Percentiles rank a stretch among this genome's conserved stretches.
phyloP scores from a whole-genome alignment of 2,329 filamentous ascomycete genomes.

The Lecanicillium sp. region DNA sequence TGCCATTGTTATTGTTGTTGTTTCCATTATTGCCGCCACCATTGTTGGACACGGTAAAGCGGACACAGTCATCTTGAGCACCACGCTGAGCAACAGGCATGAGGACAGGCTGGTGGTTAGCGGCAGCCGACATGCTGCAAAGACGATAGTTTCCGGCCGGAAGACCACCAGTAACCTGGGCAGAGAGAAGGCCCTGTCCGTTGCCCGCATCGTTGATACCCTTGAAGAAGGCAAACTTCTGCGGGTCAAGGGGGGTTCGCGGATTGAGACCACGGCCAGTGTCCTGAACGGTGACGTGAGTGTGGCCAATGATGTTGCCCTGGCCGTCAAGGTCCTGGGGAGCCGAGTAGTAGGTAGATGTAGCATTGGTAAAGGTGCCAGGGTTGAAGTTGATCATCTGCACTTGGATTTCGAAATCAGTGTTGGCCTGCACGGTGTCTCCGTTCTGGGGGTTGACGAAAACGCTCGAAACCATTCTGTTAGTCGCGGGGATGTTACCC shows the following conservation, averaged over 20 bases:
- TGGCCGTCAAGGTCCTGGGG: slow-evolving; percentile 43
- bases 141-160: slow-evolving; percentile 56
- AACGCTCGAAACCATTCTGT: slow-evolving; percentile 50
- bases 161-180: slow-evolving; percentile 49
- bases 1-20: slow-evolving; percentile 9
- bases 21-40: slow-evolving; percentile 15
- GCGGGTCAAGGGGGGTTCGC: slow-evolving; percentile 41
- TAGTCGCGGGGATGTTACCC: slow-evolving; percentile 49
- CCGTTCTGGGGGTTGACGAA: slow-evolving; percentile 45
- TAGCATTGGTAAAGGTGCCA: slow-evolving; percentile 55
- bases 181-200: slow-evolving; percentile 43
- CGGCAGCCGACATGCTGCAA: slow-evolving; percentile 55
- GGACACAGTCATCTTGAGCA: slow-evolving; percentile 57
- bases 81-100: slow-evolving; percentile 63
- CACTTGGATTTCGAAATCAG: slow-evolving; percentile 46
- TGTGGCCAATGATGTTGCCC: slow-evolving; percentile 50
- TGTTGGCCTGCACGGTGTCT: slow-evolving; percentile 36
- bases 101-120: slow-evolving; percentile 59
- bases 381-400: slow-evolving; percentile 45
- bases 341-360: slow-evolving; percentile 52
- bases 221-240: slow-evolving; percentile 56
- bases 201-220: slow-evolving; percentile 57
- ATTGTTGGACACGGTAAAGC: slow-evolving; percentile 42
- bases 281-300: slow-evolving; percentile 51
- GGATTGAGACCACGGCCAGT: slow-evolving; percentile 44